Conservation (phyloP, 306 rosid species). For the Acacia acuminata region DNA sequence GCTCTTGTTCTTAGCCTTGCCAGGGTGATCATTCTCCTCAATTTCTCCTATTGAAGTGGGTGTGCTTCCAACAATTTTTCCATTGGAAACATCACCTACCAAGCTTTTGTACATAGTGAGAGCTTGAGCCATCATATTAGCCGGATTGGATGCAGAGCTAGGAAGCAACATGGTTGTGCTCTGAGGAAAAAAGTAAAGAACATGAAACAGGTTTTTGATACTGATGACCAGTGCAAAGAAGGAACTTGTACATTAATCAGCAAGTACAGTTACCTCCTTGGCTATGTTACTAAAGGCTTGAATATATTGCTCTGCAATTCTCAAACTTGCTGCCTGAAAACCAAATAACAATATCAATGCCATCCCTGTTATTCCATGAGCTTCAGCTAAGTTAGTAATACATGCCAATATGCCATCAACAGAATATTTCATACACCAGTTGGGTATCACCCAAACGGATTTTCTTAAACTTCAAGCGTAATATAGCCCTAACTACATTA, state of each 20-base stretch:
- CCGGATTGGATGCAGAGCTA: slow-evolving; percentile 80
- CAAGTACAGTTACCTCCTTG: slow-evolving; percentile 66
- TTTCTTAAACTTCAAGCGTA: slow-evolving; percentile 14
- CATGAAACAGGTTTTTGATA: neutral
- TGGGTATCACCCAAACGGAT: neutral
- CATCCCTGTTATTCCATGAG: neutral
- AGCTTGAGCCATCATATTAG: slow-evolving; percentile 95
- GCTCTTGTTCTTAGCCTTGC: slow-evolving; percentile 33
- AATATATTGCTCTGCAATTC: slow-evolving; percentile 90
- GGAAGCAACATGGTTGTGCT: slow-evolving; percentile 97
- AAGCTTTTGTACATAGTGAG: slow-evolving; percentile 84
- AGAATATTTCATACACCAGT: slow-evolving; percentile 15
- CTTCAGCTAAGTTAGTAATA: neutral
- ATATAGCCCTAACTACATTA: slow-evolving; percentile 1
- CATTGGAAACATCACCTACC: slow-evolving; percentile 52
- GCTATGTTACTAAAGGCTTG: slow-evolving; percentile 88
- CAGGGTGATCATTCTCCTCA: slow-evolving; percentile 37
- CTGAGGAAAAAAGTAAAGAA: slow-evolving; percentile 43
- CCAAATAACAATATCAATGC: slow-evolving; percentile 35
- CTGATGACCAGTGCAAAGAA: neutral
- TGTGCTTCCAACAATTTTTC: slow-evolving; percentile 30
- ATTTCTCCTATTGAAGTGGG: slow-evolving; percentile 34
- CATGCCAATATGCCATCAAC: neutral
- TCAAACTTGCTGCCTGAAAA: slow-evolving; percentile 91
- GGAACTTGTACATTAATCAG: slow-evolving; percentile 10